phyloP scores from a whole-genome alignment of 164 flowering plant species.

The Tetrastigma voinierianum region DNA sequence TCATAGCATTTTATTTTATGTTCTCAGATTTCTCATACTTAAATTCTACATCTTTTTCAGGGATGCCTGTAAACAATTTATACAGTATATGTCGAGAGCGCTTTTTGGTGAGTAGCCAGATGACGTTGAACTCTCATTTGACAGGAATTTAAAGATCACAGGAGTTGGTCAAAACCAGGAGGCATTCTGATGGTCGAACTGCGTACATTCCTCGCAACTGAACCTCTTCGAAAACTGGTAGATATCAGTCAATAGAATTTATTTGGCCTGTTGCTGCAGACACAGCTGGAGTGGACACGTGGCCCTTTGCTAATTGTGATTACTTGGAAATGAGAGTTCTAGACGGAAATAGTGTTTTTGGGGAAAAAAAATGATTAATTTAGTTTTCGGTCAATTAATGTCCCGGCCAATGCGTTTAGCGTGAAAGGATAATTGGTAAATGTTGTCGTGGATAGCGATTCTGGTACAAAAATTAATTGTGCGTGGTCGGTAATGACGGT shows the following conservation, averaged over 20 bases:
- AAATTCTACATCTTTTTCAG: constrained; percentile 33
- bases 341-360: too few relatives aligned
- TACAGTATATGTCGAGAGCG: constrained; percentile 75
- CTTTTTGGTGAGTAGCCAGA: constrained; percentile 66
- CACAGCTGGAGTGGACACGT: too few relatives aligned
- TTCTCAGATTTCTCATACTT: not conserved
- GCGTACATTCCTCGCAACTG: constrained; percentile 73
- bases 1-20: not conserved
- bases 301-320: too few relatives aligned
- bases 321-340: too few relatives aligned
- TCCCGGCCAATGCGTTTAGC: too few relatives aligned
- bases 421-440: too few relatives aligned
- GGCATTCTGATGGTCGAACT: constrained; percentile 86
- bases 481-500: too few relatives aligned
- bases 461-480: too few relatives aligned
- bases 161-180: constrained; percentile 81
- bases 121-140: constrained; percentile 81
- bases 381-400: too few relatives aligned
- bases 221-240: constrained; percentile 64
- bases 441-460: too few relatives aligned
- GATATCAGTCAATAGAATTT: constrained; percentile 28
- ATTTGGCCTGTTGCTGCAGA: too few relatives aligned
- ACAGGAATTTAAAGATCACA: constrained; percentile 96
- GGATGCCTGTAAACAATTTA: constrained; percentile 62
- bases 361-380: too few relatives aligned